A percentile compares a stretch with the other conserved stretches of the same genome.
Evolutionary conservation across 192 early-diverging fungal genomes (phyloP).

Genomic region (Paraglomus brasilianum): DNA sequence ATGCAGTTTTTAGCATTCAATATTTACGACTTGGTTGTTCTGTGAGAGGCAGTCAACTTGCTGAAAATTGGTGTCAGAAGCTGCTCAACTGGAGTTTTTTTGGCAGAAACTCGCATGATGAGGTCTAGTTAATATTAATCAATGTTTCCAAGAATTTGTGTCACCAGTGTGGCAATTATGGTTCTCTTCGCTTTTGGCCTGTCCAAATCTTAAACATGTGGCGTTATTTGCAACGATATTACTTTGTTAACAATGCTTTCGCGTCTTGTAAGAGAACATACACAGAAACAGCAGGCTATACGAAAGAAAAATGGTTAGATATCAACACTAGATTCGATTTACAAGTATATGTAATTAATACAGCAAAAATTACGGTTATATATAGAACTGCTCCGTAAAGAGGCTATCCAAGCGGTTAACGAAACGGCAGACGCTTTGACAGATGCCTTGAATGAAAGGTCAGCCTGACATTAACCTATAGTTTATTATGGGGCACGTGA

Average conservation of each 20-base stretch:
- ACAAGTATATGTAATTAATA: background rate
- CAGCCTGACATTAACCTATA: background rate
- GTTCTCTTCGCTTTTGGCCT: no score
- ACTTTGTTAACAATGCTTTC: conserved; percentile 32
- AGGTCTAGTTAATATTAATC: no score
- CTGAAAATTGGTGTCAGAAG: no score
- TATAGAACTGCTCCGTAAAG: conserved; percentile 59
- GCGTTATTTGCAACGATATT: background rate
- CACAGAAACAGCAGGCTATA: conserved; percentile 52
- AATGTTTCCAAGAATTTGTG: no score
- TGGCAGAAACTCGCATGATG: no score
- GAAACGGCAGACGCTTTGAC: conserved; percentile 59
- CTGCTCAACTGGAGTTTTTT: no score
- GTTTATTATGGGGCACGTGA: background rate
- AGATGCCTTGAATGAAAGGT: conserved; percentile 58
- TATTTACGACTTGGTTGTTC: no score
- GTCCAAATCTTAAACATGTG: no score
- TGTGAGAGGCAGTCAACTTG: no score
- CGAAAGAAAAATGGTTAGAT: conserved; percentile 54
- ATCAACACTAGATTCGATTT: background rate
- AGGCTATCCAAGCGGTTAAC: conserved; percentile 48
- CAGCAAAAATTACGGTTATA: background rate
- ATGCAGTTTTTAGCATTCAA: no score
- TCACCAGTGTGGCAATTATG: no score
- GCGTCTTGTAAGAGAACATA: conserved; percentile 58